A percentile compares a stretch with the other conserved stretches of the same genome.
phyloP scores from a whole-genome alignment of 192 early-diverging fungal species.

The Mortierella alpina region DNA sequence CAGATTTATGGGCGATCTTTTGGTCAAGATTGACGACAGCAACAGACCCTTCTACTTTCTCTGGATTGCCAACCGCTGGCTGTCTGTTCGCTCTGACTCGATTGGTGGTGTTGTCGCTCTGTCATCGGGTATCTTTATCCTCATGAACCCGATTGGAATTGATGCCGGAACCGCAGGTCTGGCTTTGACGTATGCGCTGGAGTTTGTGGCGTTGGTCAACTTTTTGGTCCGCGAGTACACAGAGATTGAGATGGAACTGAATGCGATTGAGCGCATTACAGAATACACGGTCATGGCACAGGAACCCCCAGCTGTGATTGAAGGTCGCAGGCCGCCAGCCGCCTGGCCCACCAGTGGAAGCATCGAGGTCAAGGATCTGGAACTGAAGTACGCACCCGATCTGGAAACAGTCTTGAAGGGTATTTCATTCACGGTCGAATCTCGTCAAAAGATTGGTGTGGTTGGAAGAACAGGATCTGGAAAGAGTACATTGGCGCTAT shows the following conservation, averaged over 20 bases:
- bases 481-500: constrained; percentile 81
- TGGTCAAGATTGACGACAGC: constrained; percentile 72
- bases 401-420: constrained; percentile 72
- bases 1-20: constrained; percentile 68
- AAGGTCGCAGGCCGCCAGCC: constrained; percentile 57
- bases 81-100: constrained; percentile 78
- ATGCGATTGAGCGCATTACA: constrained; percentile 83
- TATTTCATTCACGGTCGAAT: constrained; percentile 68
- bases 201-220: constrained; percentile 78
- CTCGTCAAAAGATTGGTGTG: constrained; percentile 79
- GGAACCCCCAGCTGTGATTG: constrained; percentile 73
- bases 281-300: constrained; percentile 85
- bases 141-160: constrained; percentile 56
- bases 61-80: constrained; percentile 87
- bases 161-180: constrained; percentile 78
- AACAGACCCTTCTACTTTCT: constrained; percentile 86
- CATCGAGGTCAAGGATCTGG: constrained; percentile 71
- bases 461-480: constrained; percentile 89
- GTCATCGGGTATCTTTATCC: constrained; percentile 69
- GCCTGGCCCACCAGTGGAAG: constrained; percentile 73
- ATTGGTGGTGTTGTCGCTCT: constrained; percentile 73
- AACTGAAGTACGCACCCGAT: constrained; percentile 77
- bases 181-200: constrained; percentile 84
- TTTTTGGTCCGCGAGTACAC: constrained; percentile 83
- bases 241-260: constrained; percentile 87